Percentiles rank a stretch among this genome's conserved stretches.
These are phyloP conservation scores for Didymella pinodella DNA, from an alignment of 2,329 filamentous ascomycete species.

Conservation along the genomic window DNA sequence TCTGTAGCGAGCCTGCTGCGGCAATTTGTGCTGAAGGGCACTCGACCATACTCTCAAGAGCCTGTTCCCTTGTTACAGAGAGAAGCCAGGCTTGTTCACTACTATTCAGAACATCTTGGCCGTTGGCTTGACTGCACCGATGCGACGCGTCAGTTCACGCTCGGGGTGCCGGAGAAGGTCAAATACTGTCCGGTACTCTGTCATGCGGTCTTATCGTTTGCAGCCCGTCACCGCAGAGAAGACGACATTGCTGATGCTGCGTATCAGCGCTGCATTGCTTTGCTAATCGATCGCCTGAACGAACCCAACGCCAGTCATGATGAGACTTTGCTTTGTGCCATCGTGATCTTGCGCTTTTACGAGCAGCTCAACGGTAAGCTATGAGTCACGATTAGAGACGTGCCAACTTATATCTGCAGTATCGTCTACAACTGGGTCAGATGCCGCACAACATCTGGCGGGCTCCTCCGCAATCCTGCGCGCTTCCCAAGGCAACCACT, in stretches of 20 bases:
- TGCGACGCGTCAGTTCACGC: conserved; percentile 42
- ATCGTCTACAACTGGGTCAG: conserved; percentile 37
- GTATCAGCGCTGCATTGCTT: conserved; percentile 40
- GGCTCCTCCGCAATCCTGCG: conserved; percentile 44
- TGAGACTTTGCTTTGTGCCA: conserved; percentile 41
- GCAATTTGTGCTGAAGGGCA: conserved; percentile 14
- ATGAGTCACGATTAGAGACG: not conserved
- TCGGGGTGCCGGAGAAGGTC: conserved; percentile 40
- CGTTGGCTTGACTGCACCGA: conserved; percentile 46
- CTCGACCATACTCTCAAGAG: conserved; percentile 14
- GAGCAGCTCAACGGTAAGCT: conserved; percentile 42
- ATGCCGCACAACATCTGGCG: conserved; percentile 41
- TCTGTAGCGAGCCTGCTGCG: conserved; percentile 26
- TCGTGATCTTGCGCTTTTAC: conserved; percentile 45
- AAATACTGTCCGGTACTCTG: conserved; percentile 39
- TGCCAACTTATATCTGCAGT: conserved; percentile 27
- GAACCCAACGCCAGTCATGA: conserved; percentile 39
- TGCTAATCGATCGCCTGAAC: conserved; percentile 43
- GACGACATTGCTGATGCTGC: conserved; percentile 31
- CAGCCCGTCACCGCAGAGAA: conserved; percentile 39
- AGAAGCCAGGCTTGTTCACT: conserved; percentile 40
- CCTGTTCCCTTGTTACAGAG: conserved; percentile 28
- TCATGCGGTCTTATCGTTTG: conserved; percentile 42
- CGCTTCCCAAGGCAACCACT: conserved; percentile 37
- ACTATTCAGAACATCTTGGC: conserved; percentile 43